Base-by-base conservation (phyloP, 148 eudicot genomes). In the Bassia scoparia region DNA sequence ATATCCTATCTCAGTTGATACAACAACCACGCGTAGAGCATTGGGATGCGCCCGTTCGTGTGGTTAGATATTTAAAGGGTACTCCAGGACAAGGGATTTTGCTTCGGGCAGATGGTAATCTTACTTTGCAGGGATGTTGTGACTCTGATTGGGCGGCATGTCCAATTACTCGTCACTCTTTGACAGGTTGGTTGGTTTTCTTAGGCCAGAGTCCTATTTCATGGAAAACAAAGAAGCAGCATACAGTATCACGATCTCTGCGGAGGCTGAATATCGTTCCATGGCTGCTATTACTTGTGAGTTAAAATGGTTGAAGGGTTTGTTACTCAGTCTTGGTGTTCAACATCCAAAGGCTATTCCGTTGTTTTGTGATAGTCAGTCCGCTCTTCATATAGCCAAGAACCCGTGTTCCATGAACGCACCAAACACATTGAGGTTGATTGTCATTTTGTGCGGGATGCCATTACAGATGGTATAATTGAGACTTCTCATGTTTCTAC, bases 71-170 rank as follows among this genome's bases (percentile, higher is more conserved):
- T 37, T 8, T 68, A 1, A 73, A 68, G 13, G 27, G 58, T 0
- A 21, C 31, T 55, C 63, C 63, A 8, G 74, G 74, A 20, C 73
- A 73, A 26, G 69, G 81, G 0, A 14, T 73, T 7, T 20, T 78
- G 0, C 29, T 78, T 8, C 31, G 23, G 4, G 2, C 44, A 3
- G 33, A 20, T 13, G 16, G 27, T 7, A 41, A 23, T 4, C 26
- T 68, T 1, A 33, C 9, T 37, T 23, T 72, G 0, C 9, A 13
- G 5, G 56, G 31, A 0, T 61, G 52, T 17, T 61, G 75, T 37
- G 70, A 78, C 43, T 29, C 77, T 1, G 77, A 72, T 31, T 78
- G 61, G 72, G 77, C 59, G 2, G 3, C 21, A 5, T 74, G 50
- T 7, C 56, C 58, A 0, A 2, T 26, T 4, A 49, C 52, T 30